A percentile compares a stretch with the other conserved stretches of the same genome.
Evolutionary conservation across 73 alveolate species (phyloP).

Genomic region (Paramecium biaurelia): DNA sequence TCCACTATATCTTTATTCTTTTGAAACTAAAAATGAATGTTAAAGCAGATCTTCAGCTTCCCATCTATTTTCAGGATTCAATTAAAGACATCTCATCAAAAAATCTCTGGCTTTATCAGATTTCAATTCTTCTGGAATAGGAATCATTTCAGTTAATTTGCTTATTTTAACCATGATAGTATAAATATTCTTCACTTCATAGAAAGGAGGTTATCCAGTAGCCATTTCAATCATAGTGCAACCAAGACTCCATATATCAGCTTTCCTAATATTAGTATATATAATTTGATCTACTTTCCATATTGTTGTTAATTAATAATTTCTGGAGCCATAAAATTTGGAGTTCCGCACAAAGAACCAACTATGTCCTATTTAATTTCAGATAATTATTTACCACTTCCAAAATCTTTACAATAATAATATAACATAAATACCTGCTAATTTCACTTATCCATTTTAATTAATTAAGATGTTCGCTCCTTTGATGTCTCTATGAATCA

Average conservation of each 20-base stretch:
- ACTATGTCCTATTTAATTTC: slow-evolving; percentile 38
- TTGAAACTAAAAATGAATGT: slow-evolving; percentile 75
- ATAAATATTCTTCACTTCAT: slow-evolving; percentile 61
- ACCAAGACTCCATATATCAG: slow-evolving; percentile 94
- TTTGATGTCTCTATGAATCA: slow-evolving; percentile 88
- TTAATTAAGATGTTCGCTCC: slow-evolving; percentile 85
- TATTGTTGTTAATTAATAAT: slow-evolving; percentile 54
- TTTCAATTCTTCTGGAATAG: slow-evolving; percentile 71
- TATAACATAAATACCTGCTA: slow-evolving; percentile 33
- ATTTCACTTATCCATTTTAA: slow-evolving; percentile 33
- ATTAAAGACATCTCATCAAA: slow-evolving; percentile 69
- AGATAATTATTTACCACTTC: slow-evolving; percentile 40
- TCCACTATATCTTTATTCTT: slow-evolving; percentile 10
- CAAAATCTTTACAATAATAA: background rate
- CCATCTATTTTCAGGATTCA: slow-evolving; percentile 74
- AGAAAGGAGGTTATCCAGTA: slow-evolving; percentile 83
- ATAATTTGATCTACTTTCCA: slow-evolving; percentile 31
- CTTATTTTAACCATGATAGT: slow-evolving; percentile 63
- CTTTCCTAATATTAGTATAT: slow-evolving; percentile 53
- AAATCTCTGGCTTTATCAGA: slow-evolving; percentile 72
- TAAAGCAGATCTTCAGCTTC: slow-evolving; percentile 67
- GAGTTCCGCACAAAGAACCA: slow-evolving; percentile 69
- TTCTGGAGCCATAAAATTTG: slow-evolving; percentile 88
- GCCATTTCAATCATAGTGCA: slow-evolving; percentile 90
- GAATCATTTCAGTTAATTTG: slow-evolving; percentile 63